Evolutionary conservation across 179 eudicot genomes (phyloP), one percentile per base, ranked within the genome.

Genomic region (Beta lomatogona): DNA sequence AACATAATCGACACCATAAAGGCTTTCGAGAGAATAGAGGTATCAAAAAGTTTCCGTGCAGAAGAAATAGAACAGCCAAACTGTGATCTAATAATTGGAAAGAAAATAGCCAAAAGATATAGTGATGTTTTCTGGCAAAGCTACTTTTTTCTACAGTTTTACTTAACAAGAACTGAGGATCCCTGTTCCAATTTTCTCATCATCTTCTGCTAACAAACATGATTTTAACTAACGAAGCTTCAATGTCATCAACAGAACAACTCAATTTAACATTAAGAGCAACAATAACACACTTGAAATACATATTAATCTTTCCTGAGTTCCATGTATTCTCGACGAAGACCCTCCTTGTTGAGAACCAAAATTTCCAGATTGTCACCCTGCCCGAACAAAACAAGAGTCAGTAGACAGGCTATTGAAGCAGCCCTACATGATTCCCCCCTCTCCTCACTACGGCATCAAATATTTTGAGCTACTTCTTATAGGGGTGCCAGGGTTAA

Each of bases 301-400:
- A 79, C 48, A 54, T 44, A 80, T 83, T 86, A 94, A 76, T 94
- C 98, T 82, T 82, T 89, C 89, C 97, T 86, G 79, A 94, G 94
- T 0, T 93, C 93, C 93, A 91, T 90, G 91, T 77, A 91, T 71
- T 94, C 96, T 4, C 86, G 86, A 22, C 89, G 96, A 60, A 87
- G 78, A 21, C 97, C 97, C 45, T 84, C 88, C 64, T 87, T 85
- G 85, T 92, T 94, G 79, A 93, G 76, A 71, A 94, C 83, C 16
- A 94, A 83, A 11, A 94, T 83, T 81, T 94, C 98, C 84, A 94
- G 89, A 84, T 90, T 91, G 91, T 94, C 98, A 77, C 95, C 98
- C 98, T 94, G 93, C 55, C 74, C 61, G 60, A 79, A 73, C 45
- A 75, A 75, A 70, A 69, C 22, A 6, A 73, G 2, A 70, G 9